Percentiles rank a stretch among this genome's conserved stretches.
phyloP scores from a whole-genome alignment of 1,284 basidiomycete species.

The Bondarzewia mesenterica region DNA sequence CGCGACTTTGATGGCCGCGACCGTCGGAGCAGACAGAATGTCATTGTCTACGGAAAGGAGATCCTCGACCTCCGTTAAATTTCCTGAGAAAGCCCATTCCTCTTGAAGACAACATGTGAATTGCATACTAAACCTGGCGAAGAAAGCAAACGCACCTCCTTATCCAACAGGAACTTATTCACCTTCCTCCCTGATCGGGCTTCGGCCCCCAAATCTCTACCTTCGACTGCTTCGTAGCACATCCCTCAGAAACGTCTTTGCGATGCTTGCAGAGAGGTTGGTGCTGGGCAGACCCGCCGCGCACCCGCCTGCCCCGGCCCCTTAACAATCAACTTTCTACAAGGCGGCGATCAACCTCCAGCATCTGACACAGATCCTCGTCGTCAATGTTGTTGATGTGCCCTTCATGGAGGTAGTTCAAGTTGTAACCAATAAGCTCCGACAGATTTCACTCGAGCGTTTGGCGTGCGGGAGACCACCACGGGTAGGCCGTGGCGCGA shows the following conservation, averaged over 20 bases:
- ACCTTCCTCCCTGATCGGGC: constrained; percentile 69
- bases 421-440: no score
- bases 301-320: constrained; percentile 52
- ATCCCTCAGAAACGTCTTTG: constrained; percentile 83
- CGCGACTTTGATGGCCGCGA: constrained; percentile 82
- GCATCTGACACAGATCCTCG: no score
- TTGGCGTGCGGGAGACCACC: no score
- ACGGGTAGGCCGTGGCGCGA: no score
- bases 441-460: no score
- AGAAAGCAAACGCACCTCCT: constrained; percentile 49
- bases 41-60: constrained; percentile 85
- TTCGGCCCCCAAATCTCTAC: constrained; percentile 90
- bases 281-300: constrained; percentile 66
- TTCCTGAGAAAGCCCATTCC: constrained; percentile 87
- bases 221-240: constrained; percentile 84
- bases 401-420: no score
- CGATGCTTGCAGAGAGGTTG: constrained; percentile 73
- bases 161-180: constrained; percentile 67
- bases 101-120: constrained; percentile 3
- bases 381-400: no score
- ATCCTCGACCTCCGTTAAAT: constrained; percentile 90
- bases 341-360: no score
- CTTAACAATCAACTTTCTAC: no score
- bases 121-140: constrained; percentile 3
- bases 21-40: constrained; percentile 79